Percentiles rank a stretch among this genome's conserved stretches.
These are phyloP conservation scores for Leccinum rimulosum DNA, from an alignment of 768 basidiomycete genomes.

Conservation along the genomic window DNA sequence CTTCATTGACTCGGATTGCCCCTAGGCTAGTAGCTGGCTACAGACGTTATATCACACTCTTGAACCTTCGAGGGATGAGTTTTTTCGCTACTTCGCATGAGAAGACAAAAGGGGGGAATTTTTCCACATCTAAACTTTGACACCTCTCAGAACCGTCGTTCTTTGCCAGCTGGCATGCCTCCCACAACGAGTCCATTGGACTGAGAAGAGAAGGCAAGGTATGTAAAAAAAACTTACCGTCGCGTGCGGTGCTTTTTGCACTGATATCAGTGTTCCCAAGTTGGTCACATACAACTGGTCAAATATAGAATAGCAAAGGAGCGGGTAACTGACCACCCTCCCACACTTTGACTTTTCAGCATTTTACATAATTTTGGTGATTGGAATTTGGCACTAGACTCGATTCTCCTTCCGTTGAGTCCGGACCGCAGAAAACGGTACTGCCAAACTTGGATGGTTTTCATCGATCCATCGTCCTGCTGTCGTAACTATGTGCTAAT, in stretches of 20 bases:
- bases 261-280: background rate
- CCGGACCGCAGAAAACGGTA: background rate
- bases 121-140: constrained; percentile 7
- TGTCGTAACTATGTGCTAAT: background rate
- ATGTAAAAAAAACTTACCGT: background rate
- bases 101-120: background rate
- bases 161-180: background rate
- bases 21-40: background rate
- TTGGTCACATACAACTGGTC: background rate
- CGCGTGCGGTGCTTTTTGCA: background rate
- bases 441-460: constrained; percentile 4
- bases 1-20: background rate
- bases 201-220: background rate
- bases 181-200: background rate
- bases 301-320: background rate
- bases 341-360: constrained; percentile 7
- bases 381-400: constrained; percentile 1
- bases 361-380: constrained; percentile 5
- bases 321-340: background rate
- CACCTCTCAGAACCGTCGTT: background rate
- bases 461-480: constrained; percentile 9
- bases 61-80: constrained; percentile 6
- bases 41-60: background rate
- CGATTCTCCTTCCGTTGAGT: background rate
- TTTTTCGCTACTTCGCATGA: no score